These are phyloP conservation scores for Aspergillus carlsbadensis DNA, from an alignment of 495 filamentous ascomycete genomes.

Conservation along the genomic window DNA sequence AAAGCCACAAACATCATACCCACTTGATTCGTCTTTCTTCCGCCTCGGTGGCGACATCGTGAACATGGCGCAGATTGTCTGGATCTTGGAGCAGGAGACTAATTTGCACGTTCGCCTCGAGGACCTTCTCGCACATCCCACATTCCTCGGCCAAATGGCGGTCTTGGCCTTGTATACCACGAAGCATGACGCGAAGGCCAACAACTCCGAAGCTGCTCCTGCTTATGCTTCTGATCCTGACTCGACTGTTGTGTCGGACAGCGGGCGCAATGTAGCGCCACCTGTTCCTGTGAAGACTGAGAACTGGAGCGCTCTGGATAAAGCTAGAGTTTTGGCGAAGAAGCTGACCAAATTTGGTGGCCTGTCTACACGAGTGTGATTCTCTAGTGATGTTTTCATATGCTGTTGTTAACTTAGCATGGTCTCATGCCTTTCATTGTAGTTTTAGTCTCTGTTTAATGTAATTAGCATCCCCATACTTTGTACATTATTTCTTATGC, in stretches of 20 bases:
- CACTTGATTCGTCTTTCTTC: conserved; percentile 52
- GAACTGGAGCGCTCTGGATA: conserved; percentile 23
- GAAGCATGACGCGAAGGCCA: conserved; percentile 14
- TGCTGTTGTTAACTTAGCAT: neutral
- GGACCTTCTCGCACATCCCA: conserved; percentile 49
- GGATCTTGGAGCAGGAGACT: conserved; percentile 46
- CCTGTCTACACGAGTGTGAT: conserved; percentile 13
- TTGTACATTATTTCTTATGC: too few relatives aligned
- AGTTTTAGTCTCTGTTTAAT: neutral
- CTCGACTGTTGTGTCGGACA: neutral
- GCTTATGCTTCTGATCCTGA: neutral
- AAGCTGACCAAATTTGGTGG: conserved; percentile 30
- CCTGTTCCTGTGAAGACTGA: conserved; percentile 4
- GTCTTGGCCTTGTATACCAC: conserved; percentile 40
- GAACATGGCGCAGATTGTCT: conserved; percentile 48
- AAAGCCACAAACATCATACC: conserved; percentile 27
- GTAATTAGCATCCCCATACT: too few relatives aligned
- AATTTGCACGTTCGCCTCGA: conserved; percentile 50
- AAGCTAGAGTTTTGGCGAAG: conserved; percentile 32
- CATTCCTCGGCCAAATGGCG: conserved; percentile 50
- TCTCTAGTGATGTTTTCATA: neutral
- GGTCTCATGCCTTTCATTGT: neutral
- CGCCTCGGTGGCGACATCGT: conserved; percentile 54
- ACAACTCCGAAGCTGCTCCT: neutral
- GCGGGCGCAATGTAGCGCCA: neutral